phyloP scores from a whole-genome alignment of 345 rosid genomes.

The Lepidium africanum region DNA sequence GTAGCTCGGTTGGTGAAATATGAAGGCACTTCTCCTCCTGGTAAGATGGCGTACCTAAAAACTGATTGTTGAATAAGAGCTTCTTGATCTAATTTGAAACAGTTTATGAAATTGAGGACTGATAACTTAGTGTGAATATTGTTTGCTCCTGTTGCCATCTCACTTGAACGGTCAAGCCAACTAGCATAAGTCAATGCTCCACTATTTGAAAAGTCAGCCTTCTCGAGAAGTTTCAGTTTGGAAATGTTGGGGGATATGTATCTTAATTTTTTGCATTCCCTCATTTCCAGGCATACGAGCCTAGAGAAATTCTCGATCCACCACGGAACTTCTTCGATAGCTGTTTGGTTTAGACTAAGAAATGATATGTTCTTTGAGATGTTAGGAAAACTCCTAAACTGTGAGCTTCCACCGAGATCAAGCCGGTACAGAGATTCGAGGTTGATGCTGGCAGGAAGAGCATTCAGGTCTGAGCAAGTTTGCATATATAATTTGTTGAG shows the following conservation, averaged over 20 bases:
- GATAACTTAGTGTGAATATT: background rate
- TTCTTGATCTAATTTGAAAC: background rate
- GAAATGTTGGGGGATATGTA: background rate
- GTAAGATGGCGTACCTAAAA: background rate
- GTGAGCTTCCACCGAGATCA: constrained; percentile 3
- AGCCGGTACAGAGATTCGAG: background rate
- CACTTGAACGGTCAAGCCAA: background rate
- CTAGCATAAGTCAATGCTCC: background rate
- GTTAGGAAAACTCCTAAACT: background rate
- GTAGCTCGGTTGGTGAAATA: background rate
- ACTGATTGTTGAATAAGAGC: background rate
- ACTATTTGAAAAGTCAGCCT: background rate
- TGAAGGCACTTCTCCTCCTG: background rate
- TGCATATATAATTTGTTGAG: background rate
- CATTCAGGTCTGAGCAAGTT: background rate
- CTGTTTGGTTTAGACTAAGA: background rate
- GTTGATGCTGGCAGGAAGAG: background rate
- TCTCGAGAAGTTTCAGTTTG: background rate
- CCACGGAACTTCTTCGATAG: constrained; percentile 2
- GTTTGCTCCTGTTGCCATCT: background rate
- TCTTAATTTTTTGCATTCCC: background rate
- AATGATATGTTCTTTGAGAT: background rate
- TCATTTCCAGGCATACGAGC: background rate
- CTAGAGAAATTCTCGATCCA: background rate
- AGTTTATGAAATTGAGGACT: background rate